A percentile compares a stretch with the other conserved stretches of the same genome.
Conservation (phyloP, 2,329 filamentous ascomycete genomes). For the Endothia cerciana region DNA sequence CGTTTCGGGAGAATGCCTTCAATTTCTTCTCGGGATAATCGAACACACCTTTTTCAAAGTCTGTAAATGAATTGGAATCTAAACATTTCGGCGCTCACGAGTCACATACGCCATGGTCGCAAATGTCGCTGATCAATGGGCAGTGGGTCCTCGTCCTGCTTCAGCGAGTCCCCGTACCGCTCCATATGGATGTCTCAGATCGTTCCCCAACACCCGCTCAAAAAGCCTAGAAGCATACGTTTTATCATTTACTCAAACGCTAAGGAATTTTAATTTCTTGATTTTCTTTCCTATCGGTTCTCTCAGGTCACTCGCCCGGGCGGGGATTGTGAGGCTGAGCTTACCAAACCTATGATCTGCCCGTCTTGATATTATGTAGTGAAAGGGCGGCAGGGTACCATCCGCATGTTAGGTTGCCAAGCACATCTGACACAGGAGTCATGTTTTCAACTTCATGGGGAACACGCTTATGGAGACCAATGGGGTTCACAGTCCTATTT, state of each 20-base stretch:
- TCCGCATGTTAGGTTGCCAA: neutral
- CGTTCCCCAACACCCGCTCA: neutral
- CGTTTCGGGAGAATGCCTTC: neutral
- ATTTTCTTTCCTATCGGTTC: neutral
- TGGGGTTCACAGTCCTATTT: neutral
- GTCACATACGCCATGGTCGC: neutral
- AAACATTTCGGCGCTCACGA: neutral
- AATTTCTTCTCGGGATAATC: neutral
- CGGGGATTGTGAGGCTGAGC: neutral
- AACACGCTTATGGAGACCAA: neutral
- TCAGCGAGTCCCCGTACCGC: constrained; percentile 1
- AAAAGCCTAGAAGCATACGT: neutral
- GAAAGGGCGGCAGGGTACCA: neutral
- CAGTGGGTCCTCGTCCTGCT: constrained; percentile 4
- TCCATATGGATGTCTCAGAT: constrained; percentile 8
- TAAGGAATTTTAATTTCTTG: neutral
- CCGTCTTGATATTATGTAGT: neutral
- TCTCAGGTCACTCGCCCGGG: too few species aligned
- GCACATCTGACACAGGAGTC: neutral
- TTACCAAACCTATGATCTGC: neutral
- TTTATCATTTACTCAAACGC: neutral
- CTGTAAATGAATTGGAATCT: neutral
- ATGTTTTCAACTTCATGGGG: neutral
- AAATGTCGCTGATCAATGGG: neutral
- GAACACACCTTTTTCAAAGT: neutral